phyloP scores from a whole-genome alignment of 371 early-diverging fungal genomes.

The Apophysomyces trapeziformis region DNA sequence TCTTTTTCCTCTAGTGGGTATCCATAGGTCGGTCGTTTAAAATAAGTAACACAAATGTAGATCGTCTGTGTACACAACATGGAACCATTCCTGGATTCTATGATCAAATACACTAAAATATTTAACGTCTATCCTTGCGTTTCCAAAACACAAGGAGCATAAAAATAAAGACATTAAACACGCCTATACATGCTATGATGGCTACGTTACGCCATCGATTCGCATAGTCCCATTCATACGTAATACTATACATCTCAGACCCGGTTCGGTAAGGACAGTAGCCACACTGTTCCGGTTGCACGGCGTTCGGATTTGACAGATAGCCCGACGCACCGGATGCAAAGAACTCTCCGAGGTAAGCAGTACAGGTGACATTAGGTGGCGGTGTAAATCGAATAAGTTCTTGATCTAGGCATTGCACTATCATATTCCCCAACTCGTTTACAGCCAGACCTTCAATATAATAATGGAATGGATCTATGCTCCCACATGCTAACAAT shows the following conservation, averaged over 20 bases:
- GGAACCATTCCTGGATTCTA: background rate
- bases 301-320: conserved; percentile 49
- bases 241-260: conserved; percentile 45
- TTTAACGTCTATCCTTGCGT: conserved; percentile 31
- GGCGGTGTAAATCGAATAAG: conserved; percentile 56
- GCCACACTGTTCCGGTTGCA: conserved; percentile 40
- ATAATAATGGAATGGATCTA: conserved; percentile 70
- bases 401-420: conserved; percentile 53
- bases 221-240: conserved; percentile 58
- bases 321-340: conserved; percentile 54
- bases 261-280: conserved; percentile 64
- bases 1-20: background rate
- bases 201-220: conserved; percentile 72
- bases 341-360: conserved; percentile 54
- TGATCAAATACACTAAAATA: background rate
- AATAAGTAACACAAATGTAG: background rate
- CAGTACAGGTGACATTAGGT: conserved; percentile 57
- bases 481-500: background rate
- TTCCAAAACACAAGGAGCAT: conserved; percentile 33
- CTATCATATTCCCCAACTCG: conserved; percentile 53
- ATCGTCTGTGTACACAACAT: conserved; percentile 4
- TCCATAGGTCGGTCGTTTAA: background rate
- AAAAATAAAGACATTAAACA: conserved; percentile 52
- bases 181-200: conserved; percentile 55
- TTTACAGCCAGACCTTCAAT: conserved; percentile 69